phyloP scores from a whole-genome alignment of 257 asterid species.

The Forsythia viridissima region DNA sequence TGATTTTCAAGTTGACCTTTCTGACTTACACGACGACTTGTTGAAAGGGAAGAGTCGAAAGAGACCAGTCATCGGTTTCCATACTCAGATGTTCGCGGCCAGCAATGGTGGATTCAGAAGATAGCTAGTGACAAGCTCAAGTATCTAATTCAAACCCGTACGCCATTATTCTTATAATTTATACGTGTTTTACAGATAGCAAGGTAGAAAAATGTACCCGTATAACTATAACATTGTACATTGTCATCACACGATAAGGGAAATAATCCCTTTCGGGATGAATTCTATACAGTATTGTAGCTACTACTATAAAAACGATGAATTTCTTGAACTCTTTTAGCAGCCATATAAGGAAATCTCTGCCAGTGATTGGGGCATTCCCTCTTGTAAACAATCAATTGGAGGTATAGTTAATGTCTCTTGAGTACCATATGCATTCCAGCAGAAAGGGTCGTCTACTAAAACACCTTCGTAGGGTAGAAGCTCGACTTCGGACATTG shows the following conservation, averaged over 20 bases:
- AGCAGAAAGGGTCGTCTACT: constrained; percentile 94
- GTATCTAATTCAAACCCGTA: no score
- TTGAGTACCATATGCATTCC: constrained; percentile 90
- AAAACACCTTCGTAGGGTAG: constrained; percentile 74
- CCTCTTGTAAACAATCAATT: constrained; percentile 79
- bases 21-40: no score
- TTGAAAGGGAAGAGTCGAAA: no score
- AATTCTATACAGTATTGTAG: constrained; percentile 25
- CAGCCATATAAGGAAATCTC: constrained; percentile 54
- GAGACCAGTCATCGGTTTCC: no score
- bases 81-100: no score
- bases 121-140: no score
- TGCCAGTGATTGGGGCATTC: constrained; percentile 54
- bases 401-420: constrained; percentile 93
- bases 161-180: no score
- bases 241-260: constrained; percentile 60
- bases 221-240: not conserved
- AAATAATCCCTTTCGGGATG: constrained; percentile 64
- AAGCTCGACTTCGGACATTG: constrained; percentile 94
- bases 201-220: not conserved
- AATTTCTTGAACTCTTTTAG: constrained; percentile 14
- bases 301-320: not conserved
- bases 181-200: not conserved
- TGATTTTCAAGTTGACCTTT: no score
- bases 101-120: no score